Evolutionary conservation across 805 yeast genomes (phyloP).

Genomic region (Yamadazyma olivae): DNA sequence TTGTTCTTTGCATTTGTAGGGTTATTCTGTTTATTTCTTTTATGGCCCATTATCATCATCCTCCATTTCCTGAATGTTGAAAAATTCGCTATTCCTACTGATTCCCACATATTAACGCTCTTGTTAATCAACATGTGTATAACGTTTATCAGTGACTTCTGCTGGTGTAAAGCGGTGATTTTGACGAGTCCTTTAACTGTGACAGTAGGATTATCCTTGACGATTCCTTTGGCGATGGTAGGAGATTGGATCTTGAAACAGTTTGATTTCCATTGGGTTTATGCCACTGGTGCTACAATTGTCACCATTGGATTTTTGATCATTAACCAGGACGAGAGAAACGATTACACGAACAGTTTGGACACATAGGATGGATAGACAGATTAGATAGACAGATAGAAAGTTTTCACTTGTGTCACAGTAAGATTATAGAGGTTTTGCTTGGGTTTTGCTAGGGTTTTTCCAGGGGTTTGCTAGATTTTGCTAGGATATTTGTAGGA

Average conservation of each 20-base stretch:
- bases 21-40: conserved; percentile 62
- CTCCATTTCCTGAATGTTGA: conserved; percentile 68
- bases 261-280: conserved; percentile 56
- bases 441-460: too few species aligned
- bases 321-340: conserved; percentile 75
- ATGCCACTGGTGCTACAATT: conserved; percentile 74
- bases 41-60: conserved; percentile 80
- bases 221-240: conserved; percentile 91
- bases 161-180: conserved; percentile 95
- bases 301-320: conserved; percentile 82
- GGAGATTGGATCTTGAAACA: conserved; percentile 80
- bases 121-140: conserved; percentile 66
- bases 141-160: conserved; percentile 83
- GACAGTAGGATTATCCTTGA: conserved; percentile 89
- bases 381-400: background rate
- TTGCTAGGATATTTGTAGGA: too few species aligned
- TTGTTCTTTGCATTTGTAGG: conserved; percentile 96
- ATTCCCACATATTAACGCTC: conserved; percentile 47
- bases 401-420: too few species aligned
- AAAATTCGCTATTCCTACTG: conserved; percentile 65
- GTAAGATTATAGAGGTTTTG: too few species aligned
- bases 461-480: too few species aligned
- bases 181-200: conserved; percentile 93
- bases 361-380: conserved; percentile 5
- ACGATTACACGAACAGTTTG: conserved; percentile 53